phyloP scores from a whole-genome alignment of 352 stramenopile genomes.

The Globisporangium spiculum region DNA sequence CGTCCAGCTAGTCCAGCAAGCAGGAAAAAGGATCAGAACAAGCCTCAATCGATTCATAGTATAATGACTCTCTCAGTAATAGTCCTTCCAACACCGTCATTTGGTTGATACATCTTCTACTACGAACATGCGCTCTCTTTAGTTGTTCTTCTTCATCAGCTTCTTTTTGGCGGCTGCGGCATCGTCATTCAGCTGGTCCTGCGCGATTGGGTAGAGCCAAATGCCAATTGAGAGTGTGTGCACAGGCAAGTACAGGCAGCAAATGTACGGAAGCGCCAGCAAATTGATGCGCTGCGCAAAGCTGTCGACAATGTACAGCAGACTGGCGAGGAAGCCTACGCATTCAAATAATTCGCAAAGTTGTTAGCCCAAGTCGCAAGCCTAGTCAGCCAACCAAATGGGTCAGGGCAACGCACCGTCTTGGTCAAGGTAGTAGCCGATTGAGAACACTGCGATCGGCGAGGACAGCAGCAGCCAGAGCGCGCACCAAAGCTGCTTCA shows the following conservation, averaged over 20 bases:
- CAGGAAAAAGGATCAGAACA: not conserved
- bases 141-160: conserved; percentile 22
- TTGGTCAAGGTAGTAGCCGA: conserved; percentile 24
- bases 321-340: conserved; percentile 11
- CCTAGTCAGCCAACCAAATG: not conserved
- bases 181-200: not conserved
- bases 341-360: not conserved
- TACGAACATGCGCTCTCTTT: not conserved
- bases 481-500: conserved; percentile 28
- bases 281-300: conserved; percentile 53
- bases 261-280: conserved; percentile 64
- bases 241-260: conserved; percentile 62
- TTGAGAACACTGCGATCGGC: conserved; percentile 34
- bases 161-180: conserved; percentile 24
- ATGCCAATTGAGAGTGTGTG: conserved; percentile 64
- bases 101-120: not conserved
- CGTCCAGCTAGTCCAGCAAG: not conserved
- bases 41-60: not conserved
- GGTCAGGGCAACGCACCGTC: conserved; percentile 19
- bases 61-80: not conserved
- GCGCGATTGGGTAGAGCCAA: conserved; percentile 28
- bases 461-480: conserved; percentile 61
- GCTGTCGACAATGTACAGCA: conserved; percentile 36
- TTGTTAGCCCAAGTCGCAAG: not conserved
- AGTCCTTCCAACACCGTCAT: not conserved